Evolutionary conservation across 306 rosid genomes (phyloP).

Genomic region (Lathyrus oleraceus): DNA sequence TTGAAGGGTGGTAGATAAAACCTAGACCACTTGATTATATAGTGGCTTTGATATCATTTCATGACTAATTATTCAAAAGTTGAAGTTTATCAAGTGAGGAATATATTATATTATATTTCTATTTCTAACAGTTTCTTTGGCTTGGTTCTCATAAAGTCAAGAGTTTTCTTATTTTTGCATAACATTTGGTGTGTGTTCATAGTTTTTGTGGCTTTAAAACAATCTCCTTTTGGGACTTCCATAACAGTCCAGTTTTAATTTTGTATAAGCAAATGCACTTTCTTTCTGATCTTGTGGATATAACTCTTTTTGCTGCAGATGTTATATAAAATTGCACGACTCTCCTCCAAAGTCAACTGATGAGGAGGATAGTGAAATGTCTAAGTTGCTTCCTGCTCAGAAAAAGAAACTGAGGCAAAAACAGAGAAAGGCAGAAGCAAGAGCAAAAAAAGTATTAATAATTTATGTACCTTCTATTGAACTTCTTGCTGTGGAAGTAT

Average conservation of each 20-base stretch:
- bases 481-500: slow-evolving; percentile 22
- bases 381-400: slow-evolving; percentile 93
- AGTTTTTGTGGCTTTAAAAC: neutral
- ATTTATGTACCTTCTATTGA: slow-evolving; percentile 30
- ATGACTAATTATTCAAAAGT: neutral
- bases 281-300: slow-evolving; percentile 22
- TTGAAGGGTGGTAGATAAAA: neutral
- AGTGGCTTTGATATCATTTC: neutral
- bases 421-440: slow-evolving; percentile 95
- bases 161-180: neutral
- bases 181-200: slow-evolving; percentile 7
- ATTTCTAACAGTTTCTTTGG: neutral
- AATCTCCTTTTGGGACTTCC: slow-evolving; percentile 7
- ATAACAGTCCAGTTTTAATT: neutral
- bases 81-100: neutral
- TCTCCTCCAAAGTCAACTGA: slow-evolving; percentile 77
- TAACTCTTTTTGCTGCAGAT: slow-evolving; percentile 55
- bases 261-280: slow-evolving; percentile 2
- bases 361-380: slow-evolving; percentile 79
- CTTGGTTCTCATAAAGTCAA: slow-evolving; percentile 6
- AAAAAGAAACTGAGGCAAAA: slow-evolving; percentile 98
- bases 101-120: neutral
- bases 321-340: slow-evolving; percentile 85
- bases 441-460: slow-evolving; percentile 79
- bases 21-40: neutral